Evolutionary conservation across 2,329 filamentous ascomycete species (phyloP), one percentile per base, ranked within the genome.

Genomic region (Aspergillus fischeri): DNA sequence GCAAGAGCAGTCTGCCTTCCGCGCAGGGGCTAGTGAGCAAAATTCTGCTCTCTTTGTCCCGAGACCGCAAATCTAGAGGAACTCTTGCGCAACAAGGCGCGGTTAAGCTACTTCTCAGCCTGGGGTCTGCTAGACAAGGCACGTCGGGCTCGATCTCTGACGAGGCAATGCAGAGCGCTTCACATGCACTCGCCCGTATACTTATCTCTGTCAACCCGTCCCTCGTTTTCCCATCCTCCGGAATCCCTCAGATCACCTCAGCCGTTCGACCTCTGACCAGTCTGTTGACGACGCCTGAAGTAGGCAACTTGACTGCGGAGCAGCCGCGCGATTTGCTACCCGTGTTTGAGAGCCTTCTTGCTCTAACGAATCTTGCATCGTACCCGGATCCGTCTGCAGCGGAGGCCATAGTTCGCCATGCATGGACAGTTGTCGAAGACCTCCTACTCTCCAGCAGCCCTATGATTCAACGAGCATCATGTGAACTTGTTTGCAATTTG

Each of bases 51-150:
- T 86, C 91, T 0, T 78, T 99, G 4, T 87, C 91, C 20, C 86
- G 87, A 66, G 87, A 86, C n/a, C 80, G 86, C 42, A 85, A 85
- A 55, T 81, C 91, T 56, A 86, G 94, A 10, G 90, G 91, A 0
- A 82, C 85, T 51, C 86, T 99, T 62, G 90, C 92, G 3, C 94
- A 97, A 69, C 92, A 97, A 79, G 94, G 94, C n/a, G 91, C 90
- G 1, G 84, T 97, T 20, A 94, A 89, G 65, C 83, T 97, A 1
- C 81, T 97, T 24, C 82, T 97, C 27, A 83, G 87, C 83, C 87
- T 54, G 86, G 86, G 81, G 59, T 73, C 68, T 41, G 70, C 71
- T 7, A 70, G 68, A 55, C 71, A 66, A 58, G 75, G 68, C 60
- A 82, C 79, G 60, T 65, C 65, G 58, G 72, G 64, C 24, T 59